A percentile compares a stretch with the other conserved stretches of the same genome.
phyloP scores from a whole-genome alignment of 306 rosid genomes.

The peach (Prunus persica) region Prunus_persica_NCBIv2 NC_034013.1:6367001-6367500 shows the following conservation, averaged over 20 bases:
- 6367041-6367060: background rate
- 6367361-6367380: conserved; percentile 87
- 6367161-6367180: conserved; percentile 65
- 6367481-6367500: conserved; percentile 92
- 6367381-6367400: conserved; percentile 80
- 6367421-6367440: conserved; percentile 82
- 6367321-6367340: conserved; percentile 77
- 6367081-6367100: conserved; percentile 68
- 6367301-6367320: conserved; percentile 63
- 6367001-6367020: conserved; percentile 13
- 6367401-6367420: conserved; percentile 84
- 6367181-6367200: conserved; percentile 72
- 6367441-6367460: conserved; percentile 73
- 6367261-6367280: conserved; percentile 79
- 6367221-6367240: conserved; percentile 65
- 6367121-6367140: conserved; percentile 69
- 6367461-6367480: conserved; percentile 72
- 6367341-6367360: conserved; percentile 89
- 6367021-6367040: conserved; percentile 42
- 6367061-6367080: background rate
- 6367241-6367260: conserved; percentile 58
- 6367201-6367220: conserved; percentile 64
- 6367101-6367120: conserved; percentile 53
- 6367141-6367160: conserved; percentile 68
- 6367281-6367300: conserved; percentile 64